Base-by-base conservation (phyloP, 2,329 filamentous ascomycete genomes). In the Orbilia quercus region DNA sequence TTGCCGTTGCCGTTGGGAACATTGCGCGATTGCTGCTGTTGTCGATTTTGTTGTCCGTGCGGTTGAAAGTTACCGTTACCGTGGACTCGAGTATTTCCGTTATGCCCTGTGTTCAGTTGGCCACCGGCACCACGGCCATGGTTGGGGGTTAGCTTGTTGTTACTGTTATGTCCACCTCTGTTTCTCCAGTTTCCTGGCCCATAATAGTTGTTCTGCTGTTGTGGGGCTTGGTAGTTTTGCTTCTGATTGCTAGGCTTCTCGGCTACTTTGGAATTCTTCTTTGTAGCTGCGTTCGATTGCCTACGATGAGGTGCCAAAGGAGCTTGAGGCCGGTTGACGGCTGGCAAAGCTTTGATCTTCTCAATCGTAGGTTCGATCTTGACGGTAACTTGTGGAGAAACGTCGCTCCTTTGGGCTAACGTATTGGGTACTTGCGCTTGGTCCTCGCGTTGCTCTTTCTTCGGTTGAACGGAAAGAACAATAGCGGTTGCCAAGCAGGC, bases 271-370 rank as follows among this genome's bases (percentile, higher is more conserved):
- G 42, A 9, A 11, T 18, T 18, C 18, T 22, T 45, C 5, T 45
- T 28, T 3, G 7, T 34, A 51, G 36, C 23, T 42, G 6, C 11
- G 34, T 20, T 34, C 9, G 18, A 48, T 31, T 36, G n/a, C 7
- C 58, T 22, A 22, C 45, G 25, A 14, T 62, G 58, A 42, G 34
- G 22, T n/a, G 1, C 7, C 4, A 31, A 31, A 7, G 38, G 28
- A 38, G 53, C 48, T 50, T 60, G 25, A 64, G 53, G 16, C 67
- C 59, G 34, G 67, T 72, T 72, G 67, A 65, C 40, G 59, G 67
- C 59, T 25, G 20, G 44, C 28, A 48, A 72, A 60, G 48, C 53
- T 34, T 53, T 31, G n/a, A 28, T 31, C 2, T n/a, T 34, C 16
- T 45, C 57, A 55, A 20, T 36, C 23, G 25, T 7, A 18, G 11